Evolutionary conservation across 2,329 filamentous ascomycete genomes (phyloP).

Genomic region (Bretziella fagacearum): DNA sequence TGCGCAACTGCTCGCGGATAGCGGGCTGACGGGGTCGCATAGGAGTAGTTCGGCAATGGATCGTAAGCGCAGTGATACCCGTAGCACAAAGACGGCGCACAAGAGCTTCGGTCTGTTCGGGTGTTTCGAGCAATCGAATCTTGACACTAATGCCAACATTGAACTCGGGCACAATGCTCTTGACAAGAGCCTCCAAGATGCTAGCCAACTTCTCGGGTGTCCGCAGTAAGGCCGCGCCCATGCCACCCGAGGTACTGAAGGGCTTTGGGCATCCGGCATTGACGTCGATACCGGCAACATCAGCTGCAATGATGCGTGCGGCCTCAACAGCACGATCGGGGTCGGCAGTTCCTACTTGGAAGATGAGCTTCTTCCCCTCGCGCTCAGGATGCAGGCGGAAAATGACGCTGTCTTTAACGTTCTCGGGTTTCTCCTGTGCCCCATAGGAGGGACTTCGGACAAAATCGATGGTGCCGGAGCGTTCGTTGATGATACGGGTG

Average conservation of each 20-base stretch:
- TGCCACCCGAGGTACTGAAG: conserved; percentile 82
- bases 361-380: conserved; percentile 63
- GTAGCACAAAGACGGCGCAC: conserved; percentile 67
- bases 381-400: conserved; percentile 66
- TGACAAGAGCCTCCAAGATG: conserved; percentile 70
- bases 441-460: conserved; percentile 58
- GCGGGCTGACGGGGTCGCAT: conserved; percentile 86
- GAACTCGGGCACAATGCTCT: conserved; percentile 57
- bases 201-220: conserved; percentile 69
- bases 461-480: conserved; percentile 71
- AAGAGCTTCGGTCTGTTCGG: conserved; percentile 57
- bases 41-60: conserved; percentile 89
- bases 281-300: conserved; percentile 89
- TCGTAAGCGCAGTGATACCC: conserved; percentile 78
- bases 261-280: conserved; percentile 98
- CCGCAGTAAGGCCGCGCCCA: conserved; percentile 81
- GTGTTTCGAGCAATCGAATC: conserved; percentile 69
- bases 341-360: conserved; percentile 79
- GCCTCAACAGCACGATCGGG: conserved; percentile 71
- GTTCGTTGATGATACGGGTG: conserved; percentile 56
- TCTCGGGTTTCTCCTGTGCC: conserved; percentile 35
- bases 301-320: conserved; percentile 63
- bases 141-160: conserved; percentile 94
- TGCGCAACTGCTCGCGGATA: conserved; percentile 67
- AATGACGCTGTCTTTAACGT: conserved; percentile 50